Evolutionary conservation across 495 filamentous ascomycete species (phyloP), one percentile per base, ranked within the genome.

Genomic region (Evansstolkia leycettana): DNA sequence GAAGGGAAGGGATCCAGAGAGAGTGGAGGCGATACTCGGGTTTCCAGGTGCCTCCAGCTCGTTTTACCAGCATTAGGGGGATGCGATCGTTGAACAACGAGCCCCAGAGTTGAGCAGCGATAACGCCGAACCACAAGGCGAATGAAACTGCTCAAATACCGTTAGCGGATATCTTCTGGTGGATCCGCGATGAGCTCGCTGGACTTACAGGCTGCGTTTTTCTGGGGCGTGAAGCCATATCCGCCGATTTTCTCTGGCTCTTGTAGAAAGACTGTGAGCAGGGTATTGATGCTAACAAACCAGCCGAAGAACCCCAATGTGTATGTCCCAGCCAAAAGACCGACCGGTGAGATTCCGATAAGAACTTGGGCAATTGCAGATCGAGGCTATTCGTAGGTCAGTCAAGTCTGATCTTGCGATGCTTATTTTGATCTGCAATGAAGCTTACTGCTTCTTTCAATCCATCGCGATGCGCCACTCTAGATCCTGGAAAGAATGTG

Each of bases 191-290:
- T n/a, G n/a, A n/a, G n/a, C n/a, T n/a, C n/a, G n/a, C n/a, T n/a
- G n/a, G n/a, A n/a, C n/a, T n/a, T n/a, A n/a, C n/a, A 47, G 43
- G 40, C 19, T 2, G 67, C 69, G 24, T 64, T 72, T 36, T 69
- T 53, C n/a, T 52, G 44, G 0, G 63, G 51, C 0, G 55, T 52
- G 36, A 70, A 72, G 15, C 65, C 67, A 42, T 72, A 72, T 9
- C 67, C 69, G n/a, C 64, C 64, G 1, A 32, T 43, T 8, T 47
- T 43, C 17, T 45, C 41, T 13, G 68, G 67, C 25, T 47, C 52
- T 42, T 70, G 60, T 2, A 73, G 53, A 50, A 56, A 71, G 0
- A 55, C 51, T 1, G 52, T 44, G 10, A 54, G 47, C 25, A 51
- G 51, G 28, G 54, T 47, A 6, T 51, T 51, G 16, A 70, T 57